phyloP scores from a whole-genome alignment of 345 rosid species.

The Psidium guajava region DNA sequence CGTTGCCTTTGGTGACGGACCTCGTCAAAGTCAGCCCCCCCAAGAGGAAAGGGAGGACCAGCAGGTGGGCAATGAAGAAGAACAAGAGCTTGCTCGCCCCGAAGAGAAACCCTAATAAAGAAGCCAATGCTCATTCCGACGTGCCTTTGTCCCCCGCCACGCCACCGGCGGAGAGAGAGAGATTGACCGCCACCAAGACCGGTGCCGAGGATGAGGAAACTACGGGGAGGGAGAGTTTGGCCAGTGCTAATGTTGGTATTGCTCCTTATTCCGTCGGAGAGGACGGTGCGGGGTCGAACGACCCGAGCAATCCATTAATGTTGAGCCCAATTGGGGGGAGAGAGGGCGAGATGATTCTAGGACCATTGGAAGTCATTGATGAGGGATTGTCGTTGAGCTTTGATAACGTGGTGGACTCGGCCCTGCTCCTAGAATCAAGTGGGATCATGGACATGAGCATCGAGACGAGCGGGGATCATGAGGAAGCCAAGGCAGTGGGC shows the following conservation, averaged over 20 bases:
- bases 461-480: neutral
- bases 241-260: neutral
- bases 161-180: neutral
- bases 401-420: neutral
- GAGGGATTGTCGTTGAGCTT: neutral
- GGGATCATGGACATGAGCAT: neutral
- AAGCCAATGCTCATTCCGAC: neutral
- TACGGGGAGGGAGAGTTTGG: neutral
- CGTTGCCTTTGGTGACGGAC: neutral
- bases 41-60: conserved; percentile 11
- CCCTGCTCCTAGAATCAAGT: neutral
- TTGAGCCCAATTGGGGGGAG: neutral
- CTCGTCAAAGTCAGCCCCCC: neutral
- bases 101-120: neutral
- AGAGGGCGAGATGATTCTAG: neutral
- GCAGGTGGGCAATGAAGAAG: conserved; percentile 12
- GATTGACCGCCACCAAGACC: neutral
- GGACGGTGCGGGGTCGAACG: neutral
- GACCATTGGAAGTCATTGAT: neutral
- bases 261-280: neutral
- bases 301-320: neutral
- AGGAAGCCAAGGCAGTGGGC: neutral
- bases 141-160: neutral
- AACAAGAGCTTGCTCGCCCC: neutral
- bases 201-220: neutral